Conservation (phyloP, 2,329 filamentous ascomycete genomes). For the Ambrosiella beaveri region DNA sequence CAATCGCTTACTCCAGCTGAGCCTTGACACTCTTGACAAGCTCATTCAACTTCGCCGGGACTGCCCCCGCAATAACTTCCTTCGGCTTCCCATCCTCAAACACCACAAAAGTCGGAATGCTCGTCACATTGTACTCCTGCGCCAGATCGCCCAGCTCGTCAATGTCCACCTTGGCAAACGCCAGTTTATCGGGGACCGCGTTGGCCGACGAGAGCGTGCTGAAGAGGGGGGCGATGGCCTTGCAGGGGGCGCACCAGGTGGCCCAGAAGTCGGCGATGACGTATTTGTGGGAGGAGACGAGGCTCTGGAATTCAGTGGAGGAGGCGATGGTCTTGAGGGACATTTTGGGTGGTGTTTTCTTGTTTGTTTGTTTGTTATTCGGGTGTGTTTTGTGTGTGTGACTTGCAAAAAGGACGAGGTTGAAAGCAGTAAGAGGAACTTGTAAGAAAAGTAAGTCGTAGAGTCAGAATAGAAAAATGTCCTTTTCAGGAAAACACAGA, state of each 20-base stretch:
- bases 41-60: conserved; percentile 12
- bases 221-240: conserved; percentile 39
- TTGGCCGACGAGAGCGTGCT: conserved; percentile 27
- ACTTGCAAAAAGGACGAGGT: neutral
- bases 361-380: neutral
- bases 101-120: conserved; percentile 44
- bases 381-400: neutral
- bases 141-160: conserved; percentile 35
- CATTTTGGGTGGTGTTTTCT: neutral
- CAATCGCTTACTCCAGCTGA: conserved; percentile 16
- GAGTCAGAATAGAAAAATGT: neutral
- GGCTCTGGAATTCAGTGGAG: conserved; percentile 30
- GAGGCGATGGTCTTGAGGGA: conserved; percentile 16
- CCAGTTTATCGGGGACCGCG: conserved; percentile 24
- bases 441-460: neutral
- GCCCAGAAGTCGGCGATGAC: conserved; percentile 42
- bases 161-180: conserved; percentile 43
- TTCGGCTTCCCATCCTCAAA: conserved; percentile 33
- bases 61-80: conserved; percentile 14
- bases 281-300: conserved; percentile 30
- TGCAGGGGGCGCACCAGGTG: conserved; percentile 45
- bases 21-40: conserved; percentile 15
- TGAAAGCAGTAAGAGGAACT: neutral
- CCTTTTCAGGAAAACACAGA: neutral
- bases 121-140: conserved; percentile 30